These are phyloP conservation scores for Saccharomyces pastorianus DNA, from an alignment of 1,139 yeast species.

Conservation along the genomic window DNA sequence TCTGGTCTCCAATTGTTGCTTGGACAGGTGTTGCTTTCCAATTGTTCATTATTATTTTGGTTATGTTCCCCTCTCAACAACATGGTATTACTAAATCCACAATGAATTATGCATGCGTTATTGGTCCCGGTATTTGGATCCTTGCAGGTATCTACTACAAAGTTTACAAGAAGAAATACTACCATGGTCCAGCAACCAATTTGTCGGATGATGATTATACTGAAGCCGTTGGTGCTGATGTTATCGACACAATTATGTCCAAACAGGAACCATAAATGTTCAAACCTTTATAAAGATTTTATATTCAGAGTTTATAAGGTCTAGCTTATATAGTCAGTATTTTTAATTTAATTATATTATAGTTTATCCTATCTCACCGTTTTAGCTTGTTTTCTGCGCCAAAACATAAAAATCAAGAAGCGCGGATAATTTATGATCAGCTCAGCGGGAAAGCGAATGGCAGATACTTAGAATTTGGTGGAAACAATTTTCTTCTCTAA, in stretches of 20 bases:
- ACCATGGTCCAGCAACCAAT: conserved; percentile 41
- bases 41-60: conserved; percentile 39
- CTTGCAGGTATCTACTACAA: conserved; percentile 40
- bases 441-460: background rate
- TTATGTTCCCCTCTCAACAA: conserved; percentile 42
- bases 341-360: background rate
- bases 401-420: background rate
- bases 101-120: conserved; percentile 57
- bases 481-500: background rate
- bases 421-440: background rate
- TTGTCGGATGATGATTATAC: conserved; percentile 22
- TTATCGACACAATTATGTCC: conserved; percentile 23
- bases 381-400: background rate
- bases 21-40: conserved; percentile 34
- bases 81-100: conserved; percentile 34
- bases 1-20: conserved; percentile 39
- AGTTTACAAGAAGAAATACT: conserved; percentile 41
- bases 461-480: too few relatives aligned
- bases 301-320: conserved; percentile 4
- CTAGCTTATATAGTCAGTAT: background rate
- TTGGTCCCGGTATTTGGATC: conserved; percentile 43
- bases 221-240: conserved; percentile 22
- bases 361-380: background rate
- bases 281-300: conserved; percentile 2
- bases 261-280: conserved; percentile 5